Evolutionary conservation across 306 rosid species (phyloP).

Genomic region (Bauhinia variegata): DNA sequence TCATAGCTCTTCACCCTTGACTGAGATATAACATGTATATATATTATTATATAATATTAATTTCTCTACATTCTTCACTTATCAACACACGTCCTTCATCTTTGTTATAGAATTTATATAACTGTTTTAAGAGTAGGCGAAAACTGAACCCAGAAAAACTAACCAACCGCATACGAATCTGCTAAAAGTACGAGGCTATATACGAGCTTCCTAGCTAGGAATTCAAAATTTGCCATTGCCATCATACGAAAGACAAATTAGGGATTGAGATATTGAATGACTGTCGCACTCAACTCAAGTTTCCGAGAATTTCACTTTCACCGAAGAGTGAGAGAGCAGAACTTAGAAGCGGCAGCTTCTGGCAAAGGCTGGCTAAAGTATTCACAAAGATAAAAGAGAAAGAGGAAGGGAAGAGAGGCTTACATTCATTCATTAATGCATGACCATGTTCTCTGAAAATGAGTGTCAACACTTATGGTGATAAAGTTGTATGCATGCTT

Average conservation of each 20-base stretch:
- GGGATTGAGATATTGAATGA: conserved; percentile 36
- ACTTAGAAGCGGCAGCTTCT: conserved; percentile 30
- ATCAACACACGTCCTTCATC: background rate
- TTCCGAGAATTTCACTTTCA: conserved; percentile 40
- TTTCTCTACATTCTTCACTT: background rate
- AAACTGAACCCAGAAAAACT: conserved; percentile 16
- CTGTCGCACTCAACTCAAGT: conserved; percentile 43
- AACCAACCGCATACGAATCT: conserved; percentile 9
- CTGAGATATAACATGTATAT: conserved; percentile 11
- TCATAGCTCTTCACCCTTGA: conserved; percentile 40
- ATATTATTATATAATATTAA: background rate
- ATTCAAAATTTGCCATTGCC: conserved; percentile 35
- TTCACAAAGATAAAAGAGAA: conserved; percentile 35
- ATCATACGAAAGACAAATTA: conserved; percentile 26
- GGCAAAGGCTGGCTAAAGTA: conserved; percentile 39
- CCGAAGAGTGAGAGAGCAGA: conserved; percentile 9
- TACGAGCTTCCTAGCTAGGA: conserved; percentile 52
- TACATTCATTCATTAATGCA: background rate
- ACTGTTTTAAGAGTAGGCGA: conserved; percentile 28
- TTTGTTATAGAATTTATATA: background rate
- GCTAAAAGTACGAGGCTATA: conserved; percentile 21
- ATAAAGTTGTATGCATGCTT: background rate
- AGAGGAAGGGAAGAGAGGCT: conserved; percentile 27
- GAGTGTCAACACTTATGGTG: conserved; percentile 28
- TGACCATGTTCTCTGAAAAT: background rate